A percentile compares a stretch with the other conserved stretches of the same genome.
phyloP scores from a whole-genome alignment of 2,329 filamentous ascomycete genomes.

The Verticillium isaacii region DNA sequence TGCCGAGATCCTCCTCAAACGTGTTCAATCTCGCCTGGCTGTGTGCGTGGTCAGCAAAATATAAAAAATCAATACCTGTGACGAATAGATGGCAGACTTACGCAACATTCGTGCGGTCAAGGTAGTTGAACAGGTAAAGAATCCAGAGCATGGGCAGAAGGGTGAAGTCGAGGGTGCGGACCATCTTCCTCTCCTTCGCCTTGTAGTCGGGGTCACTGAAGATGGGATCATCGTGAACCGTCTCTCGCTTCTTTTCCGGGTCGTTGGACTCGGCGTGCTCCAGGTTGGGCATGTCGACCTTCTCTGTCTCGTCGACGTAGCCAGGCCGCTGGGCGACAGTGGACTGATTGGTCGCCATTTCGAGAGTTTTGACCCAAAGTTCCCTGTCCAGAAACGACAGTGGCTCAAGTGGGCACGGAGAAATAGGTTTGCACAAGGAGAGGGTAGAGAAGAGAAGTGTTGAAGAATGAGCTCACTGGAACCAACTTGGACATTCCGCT shows the following conservation, averaged over 20 bases:
- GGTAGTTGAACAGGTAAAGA: conserved; percentile 21
- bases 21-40: conserved; percentile 46
- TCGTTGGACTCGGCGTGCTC: background rate
- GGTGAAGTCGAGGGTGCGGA: conserved; percentile 12
- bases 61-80: background rate
- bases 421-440: too few relatives aligned
- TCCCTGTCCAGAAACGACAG: too few relatives aligned
- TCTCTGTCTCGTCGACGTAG: background rate
- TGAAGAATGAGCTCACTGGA: too few relatives aligned
- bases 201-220: background rate
- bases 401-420: too few relatives aligned
- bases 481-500: too few relatives aligned
- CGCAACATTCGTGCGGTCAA: conserved; percentile 39
- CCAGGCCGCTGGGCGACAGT: background rate
- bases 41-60: background rate
- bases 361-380: too few relatives aligned
- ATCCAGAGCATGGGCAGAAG: conserved; percentile 7
- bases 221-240: background rate
- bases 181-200: conserved; percentile 10
- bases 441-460: too few relatives aligned
- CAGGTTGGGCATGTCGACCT: background rate
- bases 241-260: background rate
- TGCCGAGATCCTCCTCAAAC: conserved; percentile 46
- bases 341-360: background rate
- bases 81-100: background rate